Evolutionary conservation across 2,329 filamentous ascomycete genomes (phyloP), one percentile per base, ranked within the genome.

Genomic region (Paraphaeosphaeria sporulosa): DNA sequence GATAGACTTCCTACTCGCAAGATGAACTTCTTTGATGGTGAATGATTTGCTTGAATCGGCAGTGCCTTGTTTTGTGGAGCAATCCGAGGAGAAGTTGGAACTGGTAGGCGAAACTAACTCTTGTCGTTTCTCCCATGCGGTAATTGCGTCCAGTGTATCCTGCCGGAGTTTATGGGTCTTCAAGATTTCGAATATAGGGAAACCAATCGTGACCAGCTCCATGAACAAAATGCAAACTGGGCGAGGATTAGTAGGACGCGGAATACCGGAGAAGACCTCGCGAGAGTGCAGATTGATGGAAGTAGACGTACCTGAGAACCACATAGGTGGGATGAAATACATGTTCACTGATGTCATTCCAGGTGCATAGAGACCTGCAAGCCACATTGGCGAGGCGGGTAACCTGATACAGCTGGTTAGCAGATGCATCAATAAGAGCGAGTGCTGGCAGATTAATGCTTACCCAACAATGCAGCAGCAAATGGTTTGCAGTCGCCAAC

Each of bases 381-480:
- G 71, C 72, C 73, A 76, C 5, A 76, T 64, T 52, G 74, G 74
- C 4, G 73, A 71, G 13, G 73, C 69, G 19, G 71, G 72, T 23
- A 76, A 69, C 21, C 74, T 76, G 19, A 15, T 32, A 42, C 17
- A 4, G 23, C 61, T 42, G 57, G 52, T 66, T 34, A 64, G 55
- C 12, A 47, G 21, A 3, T 23, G 21, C 13, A 38, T 36, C 19
- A 23, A 51, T 19, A 17, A 13, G 13, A 19, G 23, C 7, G n/a
- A 7, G 9, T 1, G 36, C 12, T 5, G 21, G 50, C 25, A 17
- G 36, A 2, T 13, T 8, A 2, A 54, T 8, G 58, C 71, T 61
- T 67, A 75, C 74, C 72, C 72, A 46, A 62, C 71, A 46, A 76
- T 34, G 53, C 72, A 76, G 56, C 72, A 75, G 60, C 69, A 71